phyloP scores from a whole-genome alignment of 805 yeast species.

The Hemisphaericaspora nanyangensis region DNA sequence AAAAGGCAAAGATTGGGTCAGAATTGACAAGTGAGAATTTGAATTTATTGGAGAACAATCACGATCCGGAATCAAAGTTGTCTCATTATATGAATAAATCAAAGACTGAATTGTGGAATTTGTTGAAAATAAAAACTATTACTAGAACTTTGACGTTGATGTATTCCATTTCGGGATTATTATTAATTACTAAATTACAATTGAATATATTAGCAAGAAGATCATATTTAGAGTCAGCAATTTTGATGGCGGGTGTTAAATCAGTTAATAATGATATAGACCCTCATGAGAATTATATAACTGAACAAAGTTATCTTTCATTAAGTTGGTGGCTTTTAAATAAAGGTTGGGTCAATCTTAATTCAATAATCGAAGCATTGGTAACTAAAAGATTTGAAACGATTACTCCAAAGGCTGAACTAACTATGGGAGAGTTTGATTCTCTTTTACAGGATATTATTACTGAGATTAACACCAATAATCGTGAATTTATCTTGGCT shows the following conservation, averaged over 20 bases:
- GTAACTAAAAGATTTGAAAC: conserved; percentile 60
- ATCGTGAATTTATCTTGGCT: conserved; percentile 14
- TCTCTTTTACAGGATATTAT: conserved; percentile 18
- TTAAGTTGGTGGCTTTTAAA: conserved; percentile 93
- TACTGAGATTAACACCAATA: conserved; percentile 15
- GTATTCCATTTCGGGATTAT: conserved; percentile 63
- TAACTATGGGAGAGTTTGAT: conserved; percentile 60
- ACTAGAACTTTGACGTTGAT: conserved; percentile 69
- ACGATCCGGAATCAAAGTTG: conserved; percentile 10
- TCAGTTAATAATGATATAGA: conserved; percentile 9
- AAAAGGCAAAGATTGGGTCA: neutral
- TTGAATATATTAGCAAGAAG: conserved; percentile 84
- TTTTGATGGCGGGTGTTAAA: conserved; percentile 58
- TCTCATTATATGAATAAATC: conserved; percentile 24
- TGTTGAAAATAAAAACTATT: conserved; percentile 69
- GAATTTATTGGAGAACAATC: conserved; percentile 28
- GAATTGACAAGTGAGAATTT: conserved; percentile 39
- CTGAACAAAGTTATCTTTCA: conserved; percentile 80
- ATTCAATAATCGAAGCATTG: conserved; percentile 47
- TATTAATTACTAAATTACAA: conserved; percentile 81
- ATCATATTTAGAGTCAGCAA: conserved; percentile 77
- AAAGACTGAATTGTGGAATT: conserved; percentile 70
- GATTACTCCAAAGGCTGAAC: conserved; percentile 69
- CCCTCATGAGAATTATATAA: conserved; percentile 42
- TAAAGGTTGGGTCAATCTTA: conserved; percentile 70